These are phyloP conservation scores for Austroboletus rostrupii DNA, from an alignment of 1,284 basidiomycete species.

Conservation along the genomic window DNA sequence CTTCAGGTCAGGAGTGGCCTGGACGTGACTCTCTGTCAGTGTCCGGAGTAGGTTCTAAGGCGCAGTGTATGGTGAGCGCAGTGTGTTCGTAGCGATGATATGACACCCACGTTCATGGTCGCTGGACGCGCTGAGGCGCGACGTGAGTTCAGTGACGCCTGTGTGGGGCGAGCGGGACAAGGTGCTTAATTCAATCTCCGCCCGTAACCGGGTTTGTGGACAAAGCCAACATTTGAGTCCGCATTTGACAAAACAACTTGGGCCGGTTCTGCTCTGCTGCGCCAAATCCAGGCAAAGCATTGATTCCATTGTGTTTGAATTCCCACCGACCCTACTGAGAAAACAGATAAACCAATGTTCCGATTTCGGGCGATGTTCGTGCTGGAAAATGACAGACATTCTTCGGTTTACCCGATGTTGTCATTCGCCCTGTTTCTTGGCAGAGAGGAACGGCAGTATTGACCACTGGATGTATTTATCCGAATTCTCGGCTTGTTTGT, in stretches of 20 bases:
- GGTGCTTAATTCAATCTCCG: conserved; percentile 36
- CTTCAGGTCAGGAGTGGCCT: conserved; percentile 61
- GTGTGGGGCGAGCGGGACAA: conserved; percentile 32
- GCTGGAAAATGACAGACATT: too few relatives aligned
- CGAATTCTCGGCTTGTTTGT: too few relatives aligned
- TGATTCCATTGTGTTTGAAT: too few relatives aligned
- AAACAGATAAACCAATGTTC: background rate
- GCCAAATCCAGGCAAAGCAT: too few relatives aligned
- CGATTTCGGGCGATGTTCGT: background rate
- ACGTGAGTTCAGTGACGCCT: conserved; percentile 24
- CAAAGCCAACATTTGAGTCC: background rate
- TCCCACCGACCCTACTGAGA: background rate
- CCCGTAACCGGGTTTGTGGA: conserved; percentile 14
- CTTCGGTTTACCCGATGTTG: too few relatives aligned
- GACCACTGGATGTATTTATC: too few relatives aligned
- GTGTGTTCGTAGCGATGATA: background rate
- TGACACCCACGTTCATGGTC: conserved; percentile 22
- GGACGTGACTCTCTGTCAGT: conserved; percentile 63
- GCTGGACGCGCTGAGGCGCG: conserved; percentile 29
- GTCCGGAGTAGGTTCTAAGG: conserved; percentile 72
- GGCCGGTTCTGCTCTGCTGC: background rate
- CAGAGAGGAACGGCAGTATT: too few relatives aligned
- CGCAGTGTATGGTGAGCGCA: conserved; percentile 12
- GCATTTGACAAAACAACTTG: background rate
- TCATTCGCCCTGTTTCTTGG: too few relatives aligned